Conservation (phyloP, 352 stramenopile species). For the Globisporangium echinulatum region DNA sequence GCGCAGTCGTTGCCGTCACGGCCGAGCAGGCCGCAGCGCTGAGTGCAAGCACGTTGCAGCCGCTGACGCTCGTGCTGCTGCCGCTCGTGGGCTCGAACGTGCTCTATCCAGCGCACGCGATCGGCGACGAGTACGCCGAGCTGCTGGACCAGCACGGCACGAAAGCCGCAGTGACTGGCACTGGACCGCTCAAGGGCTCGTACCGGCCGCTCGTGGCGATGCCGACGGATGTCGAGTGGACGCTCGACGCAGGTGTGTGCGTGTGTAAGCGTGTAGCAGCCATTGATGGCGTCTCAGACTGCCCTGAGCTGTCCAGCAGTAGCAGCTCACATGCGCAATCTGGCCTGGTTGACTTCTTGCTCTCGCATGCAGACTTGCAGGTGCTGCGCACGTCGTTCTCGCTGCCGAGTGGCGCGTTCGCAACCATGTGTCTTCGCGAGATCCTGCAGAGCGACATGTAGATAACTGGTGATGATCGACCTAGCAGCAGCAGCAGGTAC, state of each 20-base stretch:
- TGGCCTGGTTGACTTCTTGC: background rate
- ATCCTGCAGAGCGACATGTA: slow-evolving; percentile 43
- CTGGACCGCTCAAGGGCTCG: slow-evolving; percentile 43
- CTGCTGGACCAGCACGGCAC: slow-evolving; percentile 45
- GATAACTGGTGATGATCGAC: background rate
- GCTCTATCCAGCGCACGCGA: slow-evolving; percentile 32
- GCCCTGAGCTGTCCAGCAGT: too few relatives aligned
- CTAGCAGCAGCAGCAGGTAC: too few relatives aligned
- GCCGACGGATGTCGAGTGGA: slow-evolving; percentile 39
- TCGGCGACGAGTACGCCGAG: slow-evolving; percentile 35
- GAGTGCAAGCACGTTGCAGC: slow-evolving; percentile 21
- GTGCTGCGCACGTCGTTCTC: slow-evolving; percentile 42
- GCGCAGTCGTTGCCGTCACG: slow-evolving; percentile 26
- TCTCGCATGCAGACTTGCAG: background rate
- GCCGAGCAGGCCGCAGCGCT: slow-evolving; percentile 29
- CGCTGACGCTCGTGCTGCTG: slow-evolving; percentile 39
- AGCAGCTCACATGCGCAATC: too few relatives aligned
- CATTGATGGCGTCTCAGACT: too few relatives aligned
- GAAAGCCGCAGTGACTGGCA: slow-evolving; percentile 24
- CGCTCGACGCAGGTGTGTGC: slow-evolving; percentile 20
- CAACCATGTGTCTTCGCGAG: slow-evolving; percentile 76
- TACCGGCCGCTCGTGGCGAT: slow-evolving; percentile 47
- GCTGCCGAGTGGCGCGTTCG: slow-evolving; percentile 59
- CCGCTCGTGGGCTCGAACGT: slow-evolving; percentile 56
- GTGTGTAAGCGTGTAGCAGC: background rate